These are phyloP conservation scores for Backusella australiensis DNA, from an alignment of 192 early-diverging fungal genomes.

Conservation along the genomic window DNA sequence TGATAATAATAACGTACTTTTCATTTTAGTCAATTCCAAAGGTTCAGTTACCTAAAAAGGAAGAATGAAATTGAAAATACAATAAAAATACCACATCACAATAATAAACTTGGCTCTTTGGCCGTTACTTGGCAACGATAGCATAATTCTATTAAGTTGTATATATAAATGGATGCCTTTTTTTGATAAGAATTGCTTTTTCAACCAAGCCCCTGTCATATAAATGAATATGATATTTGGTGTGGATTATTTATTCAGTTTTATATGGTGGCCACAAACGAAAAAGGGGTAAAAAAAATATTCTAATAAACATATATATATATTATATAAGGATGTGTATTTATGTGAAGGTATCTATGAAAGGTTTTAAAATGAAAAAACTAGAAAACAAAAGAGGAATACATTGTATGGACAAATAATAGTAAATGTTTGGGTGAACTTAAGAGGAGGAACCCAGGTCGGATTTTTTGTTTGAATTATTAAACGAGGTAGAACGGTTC, in stretches of 20 bases:
- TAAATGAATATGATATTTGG: too few species aligned
- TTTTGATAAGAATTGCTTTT: too few species aligned
- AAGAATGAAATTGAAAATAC: neutral
- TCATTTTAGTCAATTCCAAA: neutral
- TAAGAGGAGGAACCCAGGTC: neutral
- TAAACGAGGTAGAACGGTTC: conserved; percentile 16
- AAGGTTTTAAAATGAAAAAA: neutral
- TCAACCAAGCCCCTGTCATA: too few species aligned
- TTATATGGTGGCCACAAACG: neutral
- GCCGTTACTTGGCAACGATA: too few species aligned
- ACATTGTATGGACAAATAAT: neutral
- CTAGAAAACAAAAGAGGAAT: neutral
- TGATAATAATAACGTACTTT: neutral
- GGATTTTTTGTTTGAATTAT: neutral
- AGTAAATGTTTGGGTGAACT: neutral
- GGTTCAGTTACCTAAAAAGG: neutral
- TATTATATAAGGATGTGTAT: neutral
- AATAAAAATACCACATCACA: neutral
- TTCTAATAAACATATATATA: neutral
- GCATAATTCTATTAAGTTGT: too few species aligned
- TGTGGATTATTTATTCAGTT: too few species aligned
- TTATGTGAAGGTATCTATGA: neutral
- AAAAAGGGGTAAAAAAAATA: neutral
- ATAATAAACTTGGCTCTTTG: too few species aligned
- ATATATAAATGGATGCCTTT: too few species aligned